Base-by-base conservation (phyloP, 768 basidiomycete genomes). In the Agaricus blazei region DNA sequence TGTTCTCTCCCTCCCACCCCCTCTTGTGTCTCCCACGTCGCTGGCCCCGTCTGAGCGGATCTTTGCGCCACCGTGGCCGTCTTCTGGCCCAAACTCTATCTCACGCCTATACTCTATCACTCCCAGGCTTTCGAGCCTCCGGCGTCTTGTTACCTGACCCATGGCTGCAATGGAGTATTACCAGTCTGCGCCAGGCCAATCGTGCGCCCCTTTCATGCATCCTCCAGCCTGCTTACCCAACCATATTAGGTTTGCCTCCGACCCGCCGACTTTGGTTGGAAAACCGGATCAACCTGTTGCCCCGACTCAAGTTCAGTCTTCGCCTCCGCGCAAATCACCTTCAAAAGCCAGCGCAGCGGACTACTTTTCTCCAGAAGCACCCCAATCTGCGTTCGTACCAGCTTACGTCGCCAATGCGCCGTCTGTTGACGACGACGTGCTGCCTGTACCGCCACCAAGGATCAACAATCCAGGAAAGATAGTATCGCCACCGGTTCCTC, bases 161-260 rank as follows among this genome's bases (percentile, higher is more conserved):
- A 52, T 52, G 51, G 41, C 51, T 52, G 51, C 51, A 34, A 14
- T 29, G 3, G 51, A 52, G 51, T 52, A 43, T 36, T 54, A 47
- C 36, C 14, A 54, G n/a, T 54, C 52, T 11, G n/a, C 44, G 14
- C 38, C 52, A 47, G 52, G 52, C 51, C 52, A 34, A 28, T n/a
- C 9, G 52, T 47, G 12, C 23, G 52, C 40, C 12, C 7, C 31
- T 36, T n/a, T 26, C 36, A 47, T 15, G 23, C 37, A 40, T 23
- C 5, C 12, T 23, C 6, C 11, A 2, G 11, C n/a, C 26, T 26
- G 23, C n/a, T 38, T 11, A 54, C 12, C 2, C 12, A 38, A 40
- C 8, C 24, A 47, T 14, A n/a, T 11, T 5, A 54, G 52, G 37
- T 46, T 54, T 34, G 19, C 19, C 19, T 19, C 19, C 19, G 36